Percentiles rank a stretch among this genome's conserved stretches.
Conservation (phyloP, 805 yeast species). For the Zygosaccharomyces pseudorouxii region DNA sequence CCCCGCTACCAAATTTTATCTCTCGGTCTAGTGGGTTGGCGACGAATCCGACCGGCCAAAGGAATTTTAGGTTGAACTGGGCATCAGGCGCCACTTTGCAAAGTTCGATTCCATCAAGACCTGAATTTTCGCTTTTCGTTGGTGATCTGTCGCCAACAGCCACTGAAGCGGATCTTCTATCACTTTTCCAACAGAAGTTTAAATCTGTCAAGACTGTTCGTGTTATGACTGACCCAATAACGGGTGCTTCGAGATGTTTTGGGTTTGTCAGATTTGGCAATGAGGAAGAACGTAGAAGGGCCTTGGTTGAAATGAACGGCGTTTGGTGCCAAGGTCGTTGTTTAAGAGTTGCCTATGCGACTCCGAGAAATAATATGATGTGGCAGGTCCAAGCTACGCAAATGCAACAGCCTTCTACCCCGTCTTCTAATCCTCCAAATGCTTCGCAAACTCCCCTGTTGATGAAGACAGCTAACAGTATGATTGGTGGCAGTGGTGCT, state of each 20-base stretch:
- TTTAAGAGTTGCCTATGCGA: constrained; percentile 71
- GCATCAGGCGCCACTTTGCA: constrained; percentile 75
- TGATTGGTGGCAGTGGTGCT: constrained; percentile 6
- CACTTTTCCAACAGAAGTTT: constrained; percentile 64
- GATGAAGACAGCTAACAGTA: constrained; percentile 13
- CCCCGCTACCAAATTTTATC: constrained; percentile 50
- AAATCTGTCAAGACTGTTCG: constrained; percentile 70
- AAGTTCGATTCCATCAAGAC: constrained; percentile 66
- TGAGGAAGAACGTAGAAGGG: constrained; percentile 63
- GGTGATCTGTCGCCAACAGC: constrained; percentile 77
- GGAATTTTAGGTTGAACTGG: constrained; percentile 74
- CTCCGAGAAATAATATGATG: constrained; percentile 52
- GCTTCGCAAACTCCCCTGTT: constrained; percentile 11
- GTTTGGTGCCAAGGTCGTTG: constrained; percentile 76
- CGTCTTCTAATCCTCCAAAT: background rate
- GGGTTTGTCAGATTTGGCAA: constrained; percentile 75
- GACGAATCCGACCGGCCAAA: constrained; percentile 41
- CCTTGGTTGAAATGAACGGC: constrained; percentile 71
- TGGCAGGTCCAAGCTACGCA: constrained; percentile 21
- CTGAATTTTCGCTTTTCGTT: constrained; percentile 75
- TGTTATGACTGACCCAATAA: constrained; percentile 80
- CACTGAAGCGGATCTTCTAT: constrained; percentile 72
- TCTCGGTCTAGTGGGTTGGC: constrained; percentile 20
- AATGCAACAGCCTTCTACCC: constrained; percentile 17
- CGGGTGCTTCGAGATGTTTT: constrained; percentile 72